These are phyloP conservation scores for Fistulifera pelliculosa DNA, from an alignment of 108 stramenopile genomes.

Conservation along the genomic window DNA sequence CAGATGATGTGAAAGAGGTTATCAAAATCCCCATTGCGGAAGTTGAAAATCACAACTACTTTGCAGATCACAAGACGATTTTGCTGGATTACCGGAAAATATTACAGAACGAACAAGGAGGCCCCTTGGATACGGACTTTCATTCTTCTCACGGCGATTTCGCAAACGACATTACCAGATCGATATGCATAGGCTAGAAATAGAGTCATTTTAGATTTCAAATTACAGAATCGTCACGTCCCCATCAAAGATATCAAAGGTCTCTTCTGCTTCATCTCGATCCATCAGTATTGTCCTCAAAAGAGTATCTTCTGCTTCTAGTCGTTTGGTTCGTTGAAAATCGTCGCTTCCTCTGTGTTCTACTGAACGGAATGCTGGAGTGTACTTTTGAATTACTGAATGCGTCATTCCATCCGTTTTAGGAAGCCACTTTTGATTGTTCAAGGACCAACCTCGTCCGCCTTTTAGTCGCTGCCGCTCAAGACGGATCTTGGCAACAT, in stretches of 20 bases:
- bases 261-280: no score
- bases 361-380: slow-evolving; percentile 28
- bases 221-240: no score
- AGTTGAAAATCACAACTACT: slow-evolving; percentile 40
- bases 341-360: slow-evolving; percentile 34
- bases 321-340: slow-evolving; percentile 30
- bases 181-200: no score
- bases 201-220: no score
- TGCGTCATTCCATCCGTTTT: slow-evolving; percentile 10
- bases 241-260: no score
- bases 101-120: not conserved
- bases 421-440: slow-evolving; percentile 34
- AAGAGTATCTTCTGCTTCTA: slow-evolving; percentile 52
- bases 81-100: slow-evolving; percentile 30
- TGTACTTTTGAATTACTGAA: slow-evolving; percentile 12
- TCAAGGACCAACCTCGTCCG: slow-evolving; percentile 33
- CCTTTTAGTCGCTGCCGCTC: slow-evolving; percentile 15
- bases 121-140: no score
- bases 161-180: no score
- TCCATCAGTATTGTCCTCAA: slow-evolving; percentile 44
- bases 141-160: no score
- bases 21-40: slow-evolving; percentile 39
- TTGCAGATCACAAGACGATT: slow-evolving; percentile 48
- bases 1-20: slow-evolving; percentile 81
- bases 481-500: slow-evolving; percentile 39